These are phyloP conservation scores for Cladosporium sp. DNA, from an alignment of 2,329 filamentous ascomycete genomes.

Conservation along the genomic window DNA sequence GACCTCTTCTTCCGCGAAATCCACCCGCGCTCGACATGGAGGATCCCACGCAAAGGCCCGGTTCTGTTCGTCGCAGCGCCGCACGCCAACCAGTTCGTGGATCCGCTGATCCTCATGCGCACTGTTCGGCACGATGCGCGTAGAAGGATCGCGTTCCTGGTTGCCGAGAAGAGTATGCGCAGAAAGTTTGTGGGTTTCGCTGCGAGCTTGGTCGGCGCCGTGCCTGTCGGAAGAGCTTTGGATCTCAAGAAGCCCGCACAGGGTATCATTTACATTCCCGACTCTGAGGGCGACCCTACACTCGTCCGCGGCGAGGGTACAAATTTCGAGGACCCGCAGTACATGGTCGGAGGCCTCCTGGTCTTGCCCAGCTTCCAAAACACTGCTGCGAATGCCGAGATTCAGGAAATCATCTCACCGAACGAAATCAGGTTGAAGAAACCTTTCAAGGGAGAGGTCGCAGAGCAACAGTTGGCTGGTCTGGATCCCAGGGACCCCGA, in stretches of 20 bases:
- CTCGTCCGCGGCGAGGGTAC: constrained; percentile 75
- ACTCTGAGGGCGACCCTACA: constrained; percentile 78
- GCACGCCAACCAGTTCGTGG: constrained; percentile 97
- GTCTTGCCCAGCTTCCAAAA: constrained; percentile 83
- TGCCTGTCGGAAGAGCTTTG: constrained; percentile 89
- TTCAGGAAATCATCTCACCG: constrained; percentile 71
- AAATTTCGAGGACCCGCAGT: constrained; percentile 68
- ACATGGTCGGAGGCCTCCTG: constrained; percentile 74
- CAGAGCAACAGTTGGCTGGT: constrained; percentile 76
- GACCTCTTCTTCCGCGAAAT: constrained; percentile 99
- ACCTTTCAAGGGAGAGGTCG: constrained; percentile 70
- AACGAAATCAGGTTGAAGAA: constrained; percentile 84
- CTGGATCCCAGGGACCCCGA: constrained; percentile 60
- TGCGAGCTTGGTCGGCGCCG: constrained; percentile 77
- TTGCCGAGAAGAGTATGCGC: constrained; percentile 92
- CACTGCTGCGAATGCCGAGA: constrained; percentile 74
- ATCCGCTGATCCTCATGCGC: constrained; percentile 88
- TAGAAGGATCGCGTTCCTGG: constrained; percentile 85
- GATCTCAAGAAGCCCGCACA: constrained; percentile 75
- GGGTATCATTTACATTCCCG: constrained; percentile 82
- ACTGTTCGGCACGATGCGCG: constrained; percentile 81
- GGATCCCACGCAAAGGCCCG: constrained; percentile 80
- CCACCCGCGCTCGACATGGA: constrained; percentile 91
- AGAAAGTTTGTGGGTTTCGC: constrained; percentile 83
- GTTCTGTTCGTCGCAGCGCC: constrained; percentile 94